These are phyloP conservation scores for Cladosporium phlei DNA, from an alignment of 2,329 filamentous ascomycete species.

Conservation along the genomic window DNA sequence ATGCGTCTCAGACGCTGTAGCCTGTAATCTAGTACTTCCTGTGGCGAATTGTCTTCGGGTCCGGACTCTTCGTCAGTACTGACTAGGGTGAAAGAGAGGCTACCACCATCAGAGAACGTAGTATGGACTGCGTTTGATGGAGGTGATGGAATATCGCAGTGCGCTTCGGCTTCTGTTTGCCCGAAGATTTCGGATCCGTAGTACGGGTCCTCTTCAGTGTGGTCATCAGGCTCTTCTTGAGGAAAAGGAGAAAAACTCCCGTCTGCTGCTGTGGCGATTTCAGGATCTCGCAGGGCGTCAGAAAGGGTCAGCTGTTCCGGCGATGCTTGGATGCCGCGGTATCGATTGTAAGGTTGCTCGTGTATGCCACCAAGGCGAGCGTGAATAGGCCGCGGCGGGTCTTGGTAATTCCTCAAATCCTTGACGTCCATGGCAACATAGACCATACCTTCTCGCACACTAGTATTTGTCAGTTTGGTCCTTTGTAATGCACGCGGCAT, in stretches of 20 bases:
- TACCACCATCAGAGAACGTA: constrained; percentile 16
- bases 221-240: constrained; percentile 16
- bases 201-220: constrained; percentile 17
- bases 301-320: constrained; percentile 28
- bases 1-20: constrained; percentile 26
- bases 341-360: constrained; percentile 23
- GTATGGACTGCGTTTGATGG: constrained; percentile 16
- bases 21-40: constrained; percentile 31
- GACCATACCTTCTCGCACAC: constrained; percentile 85
- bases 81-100: constrained; percentile 23
- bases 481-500: not conserved
- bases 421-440: constrained; percentile 84
- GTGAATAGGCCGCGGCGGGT: constrained; percentile 20
- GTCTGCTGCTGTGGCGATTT: constrained; percentile 21
- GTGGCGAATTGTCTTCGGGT: constrained; percentile 28
- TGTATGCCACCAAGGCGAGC: constrained; percentile 23
- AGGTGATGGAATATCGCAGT: constrained; percentile 25
- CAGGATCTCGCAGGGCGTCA: constrained; percentile 29
- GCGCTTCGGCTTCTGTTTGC: constrained; percentile 20
- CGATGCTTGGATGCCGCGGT: constrained; percentile 19
- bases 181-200: constrained; percentile 20
- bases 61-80: constrained; percentile 30
- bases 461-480: constrained; percentile 35
- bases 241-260: constrained; percentile 6
- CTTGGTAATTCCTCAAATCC: constrained; percentile 56